Evolutionary conservation across 164 flowering plant species (phyloP).

Genomic region (Chimonanthus salicifolius): DNA sequence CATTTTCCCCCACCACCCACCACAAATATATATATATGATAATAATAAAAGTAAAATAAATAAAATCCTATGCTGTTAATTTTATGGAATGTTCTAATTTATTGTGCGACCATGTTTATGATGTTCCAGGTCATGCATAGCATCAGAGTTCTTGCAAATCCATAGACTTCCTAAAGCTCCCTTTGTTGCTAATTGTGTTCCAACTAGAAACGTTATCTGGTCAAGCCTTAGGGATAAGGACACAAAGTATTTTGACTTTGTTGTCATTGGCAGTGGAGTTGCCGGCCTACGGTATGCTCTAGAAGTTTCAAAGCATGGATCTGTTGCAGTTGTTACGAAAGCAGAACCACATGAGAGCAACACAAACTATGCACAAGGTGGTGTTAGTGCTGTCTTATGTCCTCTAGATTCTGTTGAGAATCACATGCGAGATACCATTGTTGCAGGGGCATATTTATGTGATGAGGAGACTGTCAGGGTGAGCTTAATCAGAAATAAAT

Average conservation of each 20-base stretch:
- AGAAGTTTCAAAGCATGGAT: constrained; percentile 88
- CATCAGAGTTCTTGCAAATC: constrained; percentile 32
- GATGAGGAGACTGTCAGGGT: constrained; percentile 97
- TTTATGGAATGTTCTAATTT: too few species aligned
- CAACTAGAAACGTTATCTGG: constrained; percentile 24
- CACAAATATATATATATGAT: too few species aligned
- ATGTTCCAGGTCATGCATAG: constrained; percentile 46
- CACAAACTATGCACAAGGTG: constrained; percentile 99
- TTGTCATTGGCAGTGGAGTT: constrained; percentile 92
- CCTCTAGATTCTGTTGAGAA: constrained; percentile 89
- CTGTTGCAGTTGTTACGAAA: constrained; percentile 95
- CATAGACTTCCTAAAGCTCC: constrained; percentile 19
- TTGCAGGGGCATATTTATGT: constrained; percentile 96
- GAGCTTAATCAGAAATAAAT: constrained; percentile 11
- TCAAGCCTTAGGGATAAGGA: constrained; percentile 47
- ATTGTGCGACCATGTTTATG: not conserved
- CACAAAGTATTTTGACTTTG: constrained; percentile 76
- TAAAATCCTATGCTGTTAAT: not conserved
- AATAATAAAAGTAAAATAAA: too few species aligned
- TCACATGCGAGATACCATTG: constrained; percentile 89
- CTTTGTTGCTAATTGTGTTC: constrained; percentile 17
- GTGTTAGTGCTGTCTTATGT: constrained; percentile 93
- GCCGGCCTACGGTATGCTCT: constrained; percentile 97
- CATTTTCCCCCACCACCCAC: not conserved
- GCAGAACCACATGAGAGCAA: constrained; percentile 96